phyloP scores from a whole-genome alignment of 148 eudicot genomes.

The Camellia granthamiana region DNA sequence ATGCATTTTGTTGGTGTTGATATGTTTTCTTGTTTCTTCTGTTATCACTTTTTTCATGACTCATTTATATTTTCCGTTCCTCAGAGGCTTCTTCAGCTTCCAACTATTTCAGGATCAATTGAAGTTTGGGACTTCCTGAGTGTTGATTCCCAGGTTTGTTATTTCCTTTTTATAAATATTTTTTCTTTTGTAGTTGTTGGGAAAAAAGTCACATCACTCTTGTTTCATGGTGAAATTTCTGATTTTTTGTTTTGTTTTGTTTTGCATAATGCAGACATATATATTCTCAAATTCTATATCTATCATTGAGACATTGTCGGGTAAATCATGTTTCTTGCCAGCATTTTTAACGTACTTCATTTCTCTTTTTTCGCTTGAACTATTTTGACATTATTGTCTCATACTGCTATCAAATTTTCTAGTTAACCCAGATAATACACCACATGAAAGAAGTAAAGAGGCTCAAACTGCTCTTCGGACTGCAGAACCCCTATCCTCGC shows the following conservation, averaged over 20 bases:
- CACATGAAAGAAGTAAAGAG: slow-evolving; percentile 37
- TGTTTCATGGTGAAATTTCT: slow-evolving; percentile 3
- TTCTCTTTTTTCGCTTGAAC: slow-evolving; percentile 1
- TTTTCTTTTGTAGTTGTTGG: slow-evolving; percentile 12
- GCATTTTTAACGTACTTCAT: neutral
- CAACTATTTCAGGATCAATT: slow-evolving; percentile 86
- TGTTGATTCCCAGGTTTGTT: slow-evolving; percentile 95
- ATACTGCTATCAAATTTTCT: slow-evolving; percentile 14
- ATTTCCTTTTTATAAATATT: slow-evolving; percentile 13
- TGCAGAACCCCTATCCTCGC: slow-evolving; percentile 41
- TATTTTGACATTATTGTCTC: slow-evolving; percentile 15
- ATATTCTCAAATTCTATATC: slow-evolving; percentile 84
- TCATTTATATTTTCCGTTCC: slow-evolving; percentile 16
- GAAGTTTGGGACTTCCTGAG: slow-evolving; percentile 99
- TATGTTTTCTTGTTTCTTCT: slow-evolving; percentile 6
- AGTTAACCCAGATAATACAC: slow-evolving; percentile 33
- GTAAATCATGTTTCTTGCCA: slow-evolving; percentile 34
- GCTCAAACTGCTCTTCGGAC: slow-evolving; percentile 26
- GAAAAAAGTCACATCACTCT: neutral
- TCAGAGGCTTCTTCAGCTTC: slow-evolving; percentile 94
- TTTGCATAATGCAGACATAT: slow-evolving; percentile 68
- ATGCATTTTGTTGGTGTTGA: neutral
- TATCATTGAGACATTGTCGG: slow-evolving; percentile 80
- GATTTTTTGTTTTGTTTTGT: slow-evolving; percentile 9
- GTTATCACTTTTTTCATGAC: slow-evolving; percentile 12